Conservation (phyloP, 768 basidiomycete species). For the Imleria badia region DNA sequence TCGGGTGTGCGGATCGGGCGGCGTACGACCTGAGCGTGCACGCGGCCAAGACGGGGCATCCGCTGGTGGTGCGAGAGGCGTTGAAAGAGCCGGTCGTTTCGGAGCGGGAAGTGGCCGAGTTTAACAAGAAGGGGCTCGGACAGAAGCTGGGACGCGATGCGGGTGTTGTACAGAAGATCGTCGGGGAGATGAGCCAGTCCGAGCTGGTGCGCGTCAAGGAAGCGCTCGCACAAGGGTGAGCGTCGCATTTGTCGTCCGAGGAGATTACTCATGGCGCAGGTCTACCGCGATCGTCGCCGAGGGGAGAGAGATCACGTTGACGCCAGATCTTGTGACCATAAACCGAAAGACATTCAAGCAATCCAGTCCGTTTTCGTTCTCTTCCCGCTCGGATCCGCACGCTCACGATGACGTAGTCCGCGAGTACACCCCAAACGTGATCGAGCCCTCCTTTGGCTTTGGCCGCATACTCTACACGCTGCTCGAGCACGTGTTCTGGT, state of each 20-base stretch:
- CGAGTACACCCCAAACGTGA: slow-evolving; percentile 96
- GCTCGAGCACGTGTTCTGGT: slow-evolving; percentile 96
- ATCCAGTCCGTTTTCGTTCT: slow-evolving; percentile 52
- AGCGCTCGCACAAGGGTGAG: slow-evolving; percentile 75
- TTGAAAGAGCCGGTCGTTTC: slow-evolving; percentile 82
- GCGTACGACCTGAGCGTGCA: slow-evolving; percentile 97
- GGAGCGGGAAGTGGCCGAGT: slow-evolving; percentile 75
- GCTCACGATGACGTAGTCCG: slow-evolving; percentile 59
- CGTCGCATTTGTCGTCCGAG: neutral
- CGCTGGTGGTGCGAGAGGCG: slow-evolving; percentile 82
- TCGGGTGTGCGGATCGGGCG: slow-evolving; percentile 97
- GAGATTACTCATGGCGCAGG: slow-evolving; percentile 35
- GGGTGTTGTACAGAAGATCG: slow-evolving; percentile 57
- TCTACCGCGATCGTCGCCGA: slow-evolving; percentile 57
- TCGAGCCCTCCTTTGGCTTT: slow-evolving; percentile 97
- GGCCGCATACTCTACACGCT: slow-evolving; percentile 93
- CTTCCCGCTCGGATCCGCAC: slow-evolving; percentile 9
- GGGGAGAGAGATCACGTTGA: slow-evolving; percentile 67
- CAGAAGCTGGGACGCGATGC: slow-evolving; percentile 88
- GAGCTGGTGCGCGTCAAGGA: slow-evolving; percentile 64
- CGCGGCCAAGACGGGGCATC: slow-evolving; percentile 75
- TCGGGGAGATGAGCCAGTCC: slow-evolving; percentile 67
- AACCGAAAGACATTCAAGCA: slow-evolving; percentile 86
- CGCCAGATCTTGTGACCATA: slow-evolving; percentile 72
- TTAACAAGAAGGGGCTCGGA: slow-evolving; percentile 87